Conservation (phyloP, 2,329 filamentous ascomycete species). For the Stachybotrys chartarum region DNA sequence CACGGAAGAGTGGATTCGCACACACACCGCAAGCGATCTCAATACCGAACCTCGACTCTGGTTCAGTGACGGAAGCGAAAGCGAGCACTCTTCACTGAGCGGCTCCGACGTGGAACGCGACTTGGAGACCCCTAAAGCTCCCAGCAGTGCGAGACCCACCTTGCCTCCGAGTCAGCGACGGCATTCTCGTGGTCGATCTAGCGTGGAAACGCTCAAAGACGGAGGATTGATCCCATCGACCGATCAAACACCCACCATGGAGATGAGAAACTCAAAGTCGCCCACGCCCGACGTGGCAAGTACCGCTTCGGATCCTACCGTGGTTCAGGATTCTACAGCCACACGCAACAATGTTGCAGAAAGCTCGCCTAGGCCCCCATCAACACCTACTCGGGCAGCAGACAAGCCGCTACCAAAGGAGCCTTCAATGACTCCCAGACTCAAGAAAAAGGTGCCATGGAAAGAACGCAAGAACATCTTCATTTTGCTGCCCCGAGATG, state of each 20-base stretch:
- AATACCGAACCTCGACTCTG: slow-evolving; percentile 69
- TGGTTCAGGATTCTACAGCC: slow-evolving; percentile 13
- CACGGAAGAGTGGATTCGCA: slow-evolving; percentile 80
- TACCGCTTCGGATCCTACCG: slow-evolving; percentile 16
- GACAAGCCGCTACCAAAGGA: slow-evolving; percentile 31
- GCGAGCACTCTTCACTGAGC: slow-evolving; percentile 69
- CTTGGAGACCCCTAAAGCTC: slow-evolving; percentile 39
- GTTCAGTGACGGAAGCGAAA: slow-evolving; percentile 68
- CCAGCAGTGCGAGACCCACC: slow-evolving; percentile 10
- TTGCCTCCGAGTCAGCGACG: slow-evolving; percentile 16
- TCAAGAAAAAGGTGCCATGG: slow-evolving; percentile 69
- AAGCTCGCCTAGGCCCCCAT: slow-evolving; percentile 18
- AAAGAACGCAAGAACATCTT: slow-evolving; percentile 63
- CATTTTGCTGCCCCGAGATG: slow-evolving; percentile 61
- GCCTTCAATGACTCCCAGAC: slow-evolving; percentile 40
- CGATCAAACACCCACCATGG: slow-evolving; percentile 23
- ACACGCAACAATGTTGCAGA: slow-evolving; percentile 11
- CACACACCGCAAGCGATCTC: slow-evolving; percentile 67
- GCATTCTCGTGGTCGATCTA: slow-evolving; percentile 42
- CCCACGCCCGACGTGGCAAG: slow-evolving; percentile 17
- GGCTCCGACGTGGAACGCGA: slow-evolving; percentile 49
- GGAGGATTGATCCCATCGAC: slow-evolving; percentile 17
- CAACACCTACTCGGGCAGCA: slow-evolving; percentile 25
- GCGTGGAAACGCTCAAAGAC: slow-evolving; percentile 47
- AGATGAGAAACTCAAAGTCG: slow-evolving; percentile 20